Evolutionary conservation across 2,329 filamentous ascomycete species (phyloP).

Genomic region (Verticillium zaregamsianum): DNA sequence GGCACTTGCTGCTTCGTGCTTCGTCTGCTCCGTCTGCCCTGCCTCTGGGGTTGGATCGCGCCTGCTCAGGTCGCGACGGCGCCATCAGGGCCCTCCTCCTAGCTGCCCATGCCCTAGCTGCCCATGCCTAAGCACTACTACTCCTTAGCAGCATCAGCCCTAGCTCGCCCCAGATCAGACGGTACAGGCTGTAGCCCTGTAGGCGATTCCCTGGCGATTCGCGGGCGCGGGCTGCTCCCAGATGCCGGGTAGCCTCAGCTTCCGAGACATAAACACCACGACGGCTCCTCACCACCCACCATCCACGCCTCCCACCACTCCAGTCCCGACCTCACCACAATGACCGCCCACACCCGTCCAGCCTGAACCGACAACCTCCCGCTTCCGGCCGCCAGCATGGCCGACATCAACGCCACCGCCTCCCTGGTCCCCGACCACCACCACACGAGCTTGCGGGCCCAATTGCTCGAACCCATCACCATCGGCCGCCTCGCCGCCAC

Average conservation of each 20-base stretch:
- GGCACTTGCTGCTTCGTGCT: no score
- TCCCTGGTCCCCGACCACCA: not conserved
- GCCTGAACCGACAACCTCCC: not conserved
- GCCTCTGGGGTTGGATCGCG: no score
- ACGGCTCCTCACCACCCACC: not conserved
- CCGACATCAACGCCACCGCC: not conserved
- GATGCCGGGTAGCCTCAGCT: not conserved
- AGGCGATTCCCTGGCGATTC: no score
- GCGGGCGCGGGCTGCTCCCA: not conserved
- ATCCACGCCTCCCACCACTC: constrained; percentile 1
- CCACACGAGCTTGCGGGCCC: constrained; percentile 15
- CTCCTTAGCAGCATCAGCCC: not conserved
- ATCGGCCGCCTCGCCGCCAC: constrained; percentile 21
- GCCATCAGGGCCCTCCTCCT: no score
- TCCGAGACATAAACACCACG: not conserved
- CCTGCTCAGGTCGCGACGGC: no score
- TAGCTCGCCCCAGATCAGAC: not conserved
- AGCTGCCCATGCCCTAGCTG: no score
- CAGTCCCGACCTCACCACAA: not conserved
- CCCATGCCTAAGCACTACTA: no score
- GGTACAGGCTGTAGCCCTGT: no score
- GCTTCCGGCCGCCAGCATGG: not conserved
- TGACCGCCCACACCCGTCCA: not conserved
- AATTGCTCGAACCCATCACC: constrained; percentile 25
- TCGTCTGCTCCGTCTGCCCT: no score